Percentiles rank a stretch among this genome's conserved stretches.
These are phyloP conservation scores for Cajanus cajan DNA, from an alignment of 306 rosid genomes.

Conservation along the genomic window DNA sequence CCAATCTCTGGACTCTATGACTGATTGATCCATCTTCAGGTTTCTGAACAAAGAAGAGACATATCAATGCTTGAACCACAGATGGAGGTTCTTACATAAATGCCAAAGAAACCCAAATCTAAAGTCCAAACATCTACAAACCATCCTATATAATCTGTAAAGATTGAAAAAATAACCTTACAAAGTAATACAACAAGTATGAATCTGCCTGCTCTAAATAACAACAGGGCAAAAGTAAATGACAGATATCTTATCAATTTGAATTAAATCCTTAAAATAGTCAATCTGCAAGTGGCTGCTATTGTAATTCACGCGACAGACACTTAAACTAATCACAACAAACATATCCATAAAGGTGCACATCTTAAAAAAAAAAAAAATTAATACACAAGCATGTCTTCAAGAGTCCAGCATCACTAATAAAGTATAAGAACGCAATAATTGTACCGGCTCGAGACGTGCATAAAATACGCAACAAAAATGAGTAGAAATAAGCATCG, in stretches of 20 bases:
- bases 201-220: neutral
- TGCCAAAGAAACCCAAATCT: slow-evolving; percentile 17
- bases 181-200: neutral
- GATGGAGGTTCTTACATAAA: slow-evolving; percentile 6
- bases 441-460: neutral
- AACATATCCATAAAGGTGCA: neutral
- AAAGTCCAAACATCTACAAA: slow-evolving; percentile 22
- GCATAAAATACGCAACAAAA: slow-evolving; percentile 5
- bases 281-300: neutral
- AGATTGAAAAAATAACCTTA: neutral
- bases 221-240: neutral
- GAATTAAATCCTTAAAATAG: neutral
- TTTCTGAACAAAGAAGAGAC: slow-evolving; percentile 56
- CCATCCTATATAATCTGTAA: neutral
- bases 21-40: slow-evolving; percentile 99
- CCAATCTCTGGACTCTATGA: slow-evolving; percentile 91
- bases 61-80: slow-evolving; percentile 6
- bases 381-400: neutral
- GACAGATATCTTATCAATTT: neutral
- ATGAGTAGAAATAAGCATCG: slow-evolving; percentile 18
- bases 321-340: neutral
- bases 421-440: slow-evolving; percentile 6
- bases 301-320: neutral
- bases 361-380: neutral
- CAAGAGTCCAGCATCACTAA: slow-evolving; percentile 4